These are phyloP conservation scores for Zea luxurians DNA, from an alignment of 176 grass and related monocot species.

Conservation along the genomic window DNA sequence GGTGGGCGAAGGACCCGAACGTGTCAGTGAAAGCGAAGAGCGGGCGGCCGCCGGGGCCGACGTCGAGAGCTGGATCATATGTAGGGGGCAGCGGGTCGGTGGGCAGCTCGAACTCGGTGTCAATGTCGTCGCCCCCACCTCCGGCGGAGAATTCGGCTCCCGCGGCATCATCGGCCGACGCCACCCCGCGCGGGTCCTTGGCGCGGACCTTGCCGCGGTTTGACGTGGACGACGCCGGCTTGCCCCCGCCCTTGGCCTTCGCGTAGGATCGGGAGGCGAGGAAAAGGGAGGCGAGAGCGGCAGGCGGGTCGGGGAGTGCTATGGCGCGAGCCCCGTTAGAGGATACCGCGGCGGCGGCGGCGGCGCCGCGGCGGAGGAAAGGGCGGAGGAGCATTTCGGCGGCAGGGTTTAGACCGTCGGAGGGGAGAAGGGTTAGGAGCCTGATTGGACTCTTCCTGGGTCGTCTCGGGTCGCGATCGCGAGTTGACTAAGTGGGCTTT, in stretches of 20 bases:
- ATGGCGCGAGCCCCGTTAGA: constrained; percentile 22
- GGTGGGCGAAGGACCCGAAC: constrained; percentile 59
- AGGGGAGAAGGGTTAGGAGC: constrained; percentile 33
- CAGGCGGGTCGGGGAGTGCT: not conserved
- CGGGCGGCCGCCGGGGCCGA: constrained; percentile 72
- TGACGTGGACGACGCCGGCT: constrained; percentile 42
- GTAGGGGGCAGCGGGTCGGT: constrained; percentile 69
- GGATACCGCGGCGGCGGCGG: constrained; percentile 2
- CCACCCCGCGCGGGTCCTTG: constrained; percentile 57
- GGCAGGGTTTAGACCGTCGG: constrained; percentile 39
- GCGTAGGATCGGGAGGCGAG: constrained; percentile 58
- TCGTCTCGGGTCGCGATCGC: not conserved
- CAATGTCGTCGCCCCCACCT: constrained; percentile 47
- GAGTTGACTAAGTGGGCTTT: constrained; percentile 8
- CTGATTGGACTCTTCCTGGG: constrained; percentile 3
- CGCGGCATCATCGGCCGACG: constrained; percentile 33
- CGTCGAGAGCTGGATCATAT: constrained; percentile 76
- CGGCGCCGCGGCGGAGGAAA: constrained; percentile 50
- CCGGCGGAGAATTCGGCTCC: constrained; percentile 19
- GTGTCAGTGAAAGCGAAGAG: constrained; percentile 81
- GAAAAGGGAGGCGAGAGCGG: constrained; percentile 32
- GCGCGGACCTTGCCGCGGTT: constrained; percentile 57
- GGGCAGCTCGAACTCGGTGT: constrained; percentile 65
- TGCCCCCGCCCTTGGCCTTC: constrained; percentile 67
- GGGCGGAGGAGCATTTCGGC: constrained; percentile 66